Evolutionary conservation across 805 yeast genomes (phyloP), one percentile per base, ranked within the genome.

Genomic region (Debaryomyces hansenii): DNA sequence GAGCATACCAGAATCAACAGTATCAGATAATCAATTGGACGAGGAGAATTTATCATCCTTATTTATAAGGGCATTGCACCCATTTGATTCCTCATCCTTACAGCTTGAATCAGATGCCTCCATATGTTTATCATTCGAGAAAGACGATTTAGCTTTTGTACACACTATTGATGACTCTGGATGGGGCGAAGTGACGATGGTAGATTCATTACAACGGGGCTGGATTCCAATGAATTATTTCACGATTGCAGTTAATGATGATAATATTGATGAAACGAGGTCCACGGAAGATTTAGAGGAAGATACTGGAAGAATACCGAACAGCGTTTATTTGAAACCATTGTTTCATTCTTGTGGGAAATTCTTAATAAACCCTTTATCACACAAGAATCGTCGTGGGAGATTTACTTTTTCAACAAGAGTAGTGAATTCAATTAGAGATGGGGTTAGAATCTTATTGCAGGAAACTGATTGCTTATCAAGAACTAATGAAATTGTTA

Each of bases 151-250:
- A 41, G 91, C 89, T 15, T 87, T 86, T 63, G 87, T 87, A 4
- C 90, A 86, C 57, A 79, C 87, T 6, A 79, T 86, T 18, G 94
- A 87, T 61, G 84, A 84, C 45, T 83, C 90, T 16, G 95, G 94
- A 0, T 87, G 95, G 95, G 92, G 91, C 49, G 95, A 87, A 62
- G 94, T 87, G 2, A 87, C 91, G 0, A 58, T 86, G 33, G 65
- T 87, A 7, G 83, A 80, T 46, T 72, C 83, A 11, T 69, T 83
- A 42, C 75, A 77, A 55, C 68, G 90, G 51, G 95, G 95, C 14
- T 87, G 95, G 95, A 88, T 87, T 14, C 95, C 95, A 3, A 83
- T 87, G 77, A 87, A 87, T 59, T 87, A 85, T 65, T 87, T 87
- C 57, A 67, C 83, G 4, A 74, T 68, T 41, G 75, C 74, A 1